Conservation (phyloP, 805 yeast genomes). For the Clavispora carvajalis region DNA sequence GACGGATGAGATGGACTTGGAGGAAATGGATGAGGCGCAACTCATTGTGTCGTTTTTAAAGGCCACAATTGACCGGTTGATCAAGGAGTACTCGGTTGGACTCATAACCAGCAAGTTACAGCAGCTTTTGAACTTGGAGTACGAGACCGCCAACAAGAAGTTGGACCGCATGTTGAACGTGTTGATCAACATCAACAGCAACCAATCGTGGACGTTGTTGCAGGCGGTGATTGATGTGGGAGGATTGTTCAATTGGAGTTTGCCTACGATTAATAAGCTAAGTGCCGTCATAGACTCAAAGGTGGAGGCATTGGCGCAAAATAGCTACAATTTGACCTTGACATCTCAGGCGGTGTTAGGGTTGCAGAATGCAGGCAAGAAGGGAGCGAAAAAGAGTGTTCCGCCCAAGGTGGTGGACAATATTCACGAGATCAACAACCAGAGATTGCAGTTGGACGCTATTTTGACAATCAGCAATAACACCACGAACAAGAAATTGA, state of each 20-base stretch:
- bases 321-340: constrained; percentile 42
- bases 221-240: constrained; percentile 66
- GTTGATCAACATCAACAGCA: constrained; percentile 32
- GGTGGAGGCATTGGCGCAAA: constrained; percentile 39
- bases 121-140: constrained; percentile 25
- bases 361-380: constrained; percentile 20
- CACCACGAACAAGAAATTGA: constrained; percentile 22
- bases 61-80: constrained; percentile 48
- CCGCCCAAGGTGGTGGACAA: constrained; percentile 16
- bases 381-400: constrained; percentile 19
- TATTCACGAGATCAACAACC: constrained; percentile 24
- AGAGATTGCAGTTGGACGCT: constrained; percentile 28
- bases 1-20: constrained; percentile 9
- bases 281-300: constrained; percentile 41
- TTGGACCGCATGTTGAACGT: constrained; percentile 34
- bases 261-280: constrained; percentile 43
- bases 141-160: constrained; percentile 21
- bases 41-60: constrained; percentile 12
- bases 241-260: constrained; percentile 64
- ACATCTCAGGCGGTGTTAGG: constrained; percentile 39
- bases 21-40: constrained; percentile 9
- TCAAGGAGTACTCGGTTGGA: constrained; percentile 57
- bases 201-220: constrained; percentile 56
- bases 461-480: constrained; percentile 28
- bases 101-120: constrained; percentile 50